Evolutionary conservation across 2,329 filamentous ascomycete species (phyloP), one percentile per base, ranked within the genome.

Genomic region (Hypoxylon sp.): DNA sequence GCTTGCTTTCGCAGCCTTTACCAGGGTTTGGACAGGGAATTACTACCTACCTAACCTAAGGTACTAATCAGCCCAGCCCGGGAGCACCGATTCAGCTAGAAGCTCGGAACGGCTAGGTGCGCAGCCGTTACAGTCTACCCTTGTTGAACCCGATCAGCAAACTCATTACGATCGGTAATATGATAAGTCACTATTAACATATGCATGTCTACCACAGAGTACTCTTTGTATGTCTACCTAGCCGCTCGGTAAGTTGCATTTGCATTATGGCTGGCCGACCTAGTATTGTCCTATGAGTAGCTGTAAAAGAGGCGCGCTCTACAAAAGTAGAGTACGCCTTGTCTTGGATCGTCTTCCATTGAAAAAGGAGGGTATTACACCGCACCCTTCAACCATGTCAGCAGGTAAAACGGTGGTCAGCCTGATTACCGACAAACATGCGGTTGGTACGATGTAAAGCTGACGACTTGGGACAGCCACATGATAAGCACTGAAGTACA

Each of bases 1-100:
- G 9, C 16, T 32, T 25, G 9, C 29, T 19, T 23, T 25, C 51
- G n/a, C 27, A 39, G 48, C 9, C 30, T 11, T 32, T 32, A 34
- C 12, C 23, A 41, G 32, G 2, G 5, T 50, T 21, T 14, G 7
- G 21, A 14, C 6, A 25, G 21, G 25, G 29, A 19, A 8, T 5
- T n/a, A n/a, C n/a, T n/a, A n/a, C n/a, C n/a, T n/a, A n/a, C n/a
- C n/a, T n/a, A n/a, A n/a, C n/a, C n/a, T n/a, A n/a, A n/a, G 23
- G 5, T 5, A 41, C 23, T 5, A 16, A 39, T 52, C 14, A 60
- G 50, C 39, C 32, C 41, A 45, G 25, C 19, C 12, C 19, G 25
- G 32, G 11, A 37, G 46, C 23, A 53, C 47, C 39, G 21, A 45
- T 50, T 52, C 21, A 62, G 34, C 43, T 61, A 21, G 32, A 34